phyloP scores from a whole-genome alignment of 768 basidiomycete species.

The Trametes elegans region DNA sequence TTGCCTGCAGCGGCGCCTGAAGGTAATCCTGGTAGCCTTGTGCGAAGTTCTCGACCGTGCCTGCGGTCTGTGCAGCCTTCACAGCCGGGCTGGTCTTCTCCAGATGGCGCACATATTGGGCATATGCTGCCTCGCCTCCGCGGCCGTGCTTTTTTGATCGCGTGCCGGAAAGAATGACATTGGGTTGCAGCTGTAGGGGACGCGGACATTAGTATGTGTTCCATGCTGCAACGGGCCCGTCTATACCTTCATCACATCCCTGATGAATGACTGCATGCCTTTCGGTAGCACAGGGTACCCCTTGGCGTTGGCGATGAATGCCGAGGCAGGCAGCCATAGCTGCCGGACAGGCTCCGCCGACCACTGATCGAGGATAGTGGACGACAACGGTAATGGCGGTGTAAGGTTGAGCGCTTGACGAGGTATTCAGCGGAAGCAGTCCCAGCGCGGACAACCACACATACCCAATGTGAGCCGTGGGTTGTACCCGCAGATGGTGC shows the following conservation, averaged over 20 bases:
- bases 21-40: slow-evolving; percentile 94
- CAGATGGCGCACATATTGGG: slow-evolving; percentile 83
- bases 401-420: slow-evolving; percentile 78
- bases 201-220: background rate
- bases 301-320: slow-evolving; percentile 94
- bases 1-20: slow-evolving; percentile 89
- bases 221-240: background rate
- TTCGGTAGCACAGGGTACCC: slow-evolving; percentile 97
- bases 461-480: slow-evolving; percentile 69
- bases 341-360: slow-evolving; percentile 89
- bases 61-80: slow-evolving; percentile 59
- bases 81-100: slow-evolving; percentile 74
- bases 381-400: slow-evolving; percentile 77
- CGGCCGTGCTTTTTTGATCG: slow-evolving; percentile 60
- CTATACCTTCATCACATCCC: slow-evolving; percentile 82
- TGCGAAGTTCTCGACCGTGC: slow-evolving; percentile 87
- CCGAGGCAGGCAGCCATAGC: slow-evolving; percentile 83
- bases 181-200: slow-evolving; percentile 70
- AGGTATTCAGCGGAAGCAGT: slow-evolving; percentile 15
- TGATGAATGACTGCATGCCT: slow-evolving; percentile 86
- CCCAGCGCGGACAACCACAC: slow-evolving; percentile 21
- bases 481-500: slow-evolving; percentile 86
- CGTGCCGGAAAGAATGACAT: slow-evolving; percentile 76
- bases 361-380: slow-evolving; percentile 83
- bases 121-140: slow-evolving; percentile 86